These are phyloP conservation scores for Lentinula sp. DNA, from an alignment of 768 basidiomycete genomes.

Conservation along the genomic window DNA sequence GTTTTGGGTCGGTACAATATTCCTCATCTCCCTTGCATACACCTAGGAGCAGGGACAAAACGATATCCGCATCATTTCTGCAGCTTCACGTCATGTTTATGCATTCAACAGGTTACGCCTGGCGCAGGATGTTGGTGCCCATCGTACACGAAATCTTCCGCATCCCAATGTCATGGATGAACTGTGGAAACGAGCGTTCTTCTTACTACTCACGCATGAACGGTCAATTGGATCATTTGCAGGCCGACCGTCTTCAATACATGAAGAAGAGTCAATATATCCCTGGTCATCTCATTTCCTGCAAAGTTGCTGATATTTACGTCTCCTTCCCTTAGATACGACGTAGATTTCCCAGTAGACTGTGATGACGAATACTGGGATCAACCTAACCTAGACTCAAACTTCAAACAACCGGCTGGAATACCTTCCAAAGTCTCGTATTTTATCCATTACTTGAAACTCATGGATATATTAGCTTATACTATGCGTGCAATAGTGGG, in stretches of 20 bases:
- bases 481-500: constrained; percentile 51
- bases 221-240: constrained; percentile 39
- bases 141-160: constrained; percentile 32
- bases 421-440: constrained; percentile 50
- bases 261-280: constrained; percentile 64
- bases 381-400: constrained; percentile 42
- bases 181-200: constrained; percentile 68
- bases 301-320: neutral
- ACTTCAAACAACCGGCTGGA: constrained; percentile 58
- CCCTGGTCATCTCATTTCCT: neutral
- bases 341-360: constrained; percentile 57
- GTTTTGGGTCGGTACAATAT: constrained; percentile 34
- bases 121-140: constrained; percentile 72
- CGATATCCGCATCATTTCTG: constrained; percentile 18
- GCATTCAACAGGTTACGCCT: constrained; percentile 36
- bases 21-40: neutral
- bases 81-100: constrained; percentile 11
- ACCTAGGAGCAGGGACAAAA: no score
- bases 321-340: constrained; percentile 41
- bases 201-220: constrained; percentile 38
- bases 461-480: constrained; percentile 57
- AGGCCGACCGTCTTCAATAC: constrained; percentile 67
- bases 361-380: constrained; percentile 76
- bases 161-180: constrained; percentile 55
- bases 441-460: constrained; percentile 49